Evolutionary conservation across 768 basidiomycete genomes (phyloP), one percentile per base, ranked within the genome.

Genomic region (Termitomyces sp.): DNA sequence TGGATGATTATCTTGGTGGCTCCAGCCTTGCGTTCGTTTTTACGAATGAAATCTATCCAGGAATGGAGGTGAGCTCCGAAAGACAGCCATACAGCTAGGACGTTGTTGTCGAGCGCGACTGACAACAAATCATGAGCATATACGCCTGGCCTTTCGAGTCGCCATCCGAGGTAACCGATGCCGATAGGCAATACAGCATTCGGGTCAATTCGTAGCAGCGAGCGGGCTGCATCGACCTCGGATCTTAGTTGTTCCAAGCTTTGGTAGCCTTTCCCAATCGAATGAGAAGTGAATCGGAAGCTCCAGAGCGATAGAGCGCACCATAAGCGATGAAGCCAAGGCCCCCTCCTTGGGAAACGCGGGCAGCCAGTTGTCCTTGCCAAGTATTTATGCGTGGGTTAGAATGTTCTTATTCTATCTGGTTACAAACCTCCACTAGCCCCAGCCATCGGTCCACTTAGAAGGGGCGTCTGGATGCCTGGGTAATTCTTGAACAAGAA

Each of bases 311-410:
- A 48, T 20, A 53, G 27, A 27, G 53, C 66, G 35, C 53, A 84
- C 88, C 85, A 68, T 81, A 76, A n/a, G 81, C 75, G 0, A 91
- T 60, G 66, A 92, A 91, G 1, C 88, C 91, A 53, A 91, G 85
- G 15, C 86, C 91, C 20, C 91, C 91, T 7, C 73, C 89, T 2
- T 77, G 74, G 18, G 81, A 76, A 31, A 88, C 85, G 52, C 81
- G 74, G 5, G 84, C 82, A 23, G 85, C 84, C 20, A 86, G 65
- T 18, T 66, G 67, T 44, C 80, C 79, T 81, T 49, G 13, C 33
- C 29, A 29, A 13, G 33, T 25, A 36, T 38, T n/a, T n/a, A n/a
- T 22, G 35, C 1, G 23, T 38, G 31, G 33, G 27, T 27, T 32
- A 29, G 41, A 38, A 29, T 15, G 40, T 40, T 48, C 55, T 66